Evolutionary conservation across 306 rosid genomes (phyloP), one percentile per base, ranked within the genome.

Genomic region (Hippophae gyantsensis): DNA sequence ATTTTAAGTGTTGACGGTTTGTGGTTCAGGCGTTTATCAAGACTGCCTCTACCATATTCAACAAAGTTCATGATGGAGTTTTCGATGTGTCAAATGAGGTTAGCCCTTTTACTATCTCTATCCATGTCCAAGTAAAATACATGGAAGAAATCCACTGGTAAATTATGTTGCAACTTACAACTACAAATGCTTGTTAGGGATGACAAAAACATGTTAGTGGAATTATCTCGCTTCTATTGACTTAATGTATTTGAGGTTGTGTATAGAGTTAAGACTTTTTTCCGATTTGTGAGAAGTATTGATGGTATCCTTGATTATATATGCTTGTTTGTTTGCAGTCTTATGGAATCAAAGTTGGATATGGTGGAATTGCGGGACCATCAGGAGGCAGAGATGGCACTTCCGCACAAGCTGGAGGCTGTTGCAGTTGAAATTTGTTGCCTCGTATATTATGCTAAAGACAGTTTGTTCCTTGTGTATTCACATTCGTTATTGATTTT

Each of bases 81-180:
- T 92, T 92, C 65, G 98, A 92, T 81, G 95, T 92, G 60, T 92
- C 98, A 13, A 92, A 92, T 75, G 98, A 92, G 93, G 98, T 92
- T 59, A 42, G 85, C 26, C 62, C 53, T 77, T 46, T 66, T 54
- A 50, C 56, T 43, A 23, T 56, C 25, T 44, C 40, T 10, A 11
- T 74, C 44, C 25, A 48, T 48, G 9, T 43, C 52, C 56, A 48
- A 63, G 42, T 40, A 48, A 51, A 73, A 57, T 3, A 27, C 45
- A 41, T 46, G 13, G 62, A 60, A 27, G 42, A 49, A 18, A 18
- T 14, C 48, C 43, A 13, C 9, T 13, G 6, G 57, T 42, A 46
- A 25, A n/a, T 50, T 62, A 9, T 43, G 47, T 61, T 50, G 48
- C 43, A 47, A 41, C 51, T 61, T 50, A 48, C 43, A 47, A 41